A percentile compares a stretch with the other conserved stretches of the same genome.
Conservation (phyloP, 768 basidiomycete species). For the Mycena haematopus region DNA sequence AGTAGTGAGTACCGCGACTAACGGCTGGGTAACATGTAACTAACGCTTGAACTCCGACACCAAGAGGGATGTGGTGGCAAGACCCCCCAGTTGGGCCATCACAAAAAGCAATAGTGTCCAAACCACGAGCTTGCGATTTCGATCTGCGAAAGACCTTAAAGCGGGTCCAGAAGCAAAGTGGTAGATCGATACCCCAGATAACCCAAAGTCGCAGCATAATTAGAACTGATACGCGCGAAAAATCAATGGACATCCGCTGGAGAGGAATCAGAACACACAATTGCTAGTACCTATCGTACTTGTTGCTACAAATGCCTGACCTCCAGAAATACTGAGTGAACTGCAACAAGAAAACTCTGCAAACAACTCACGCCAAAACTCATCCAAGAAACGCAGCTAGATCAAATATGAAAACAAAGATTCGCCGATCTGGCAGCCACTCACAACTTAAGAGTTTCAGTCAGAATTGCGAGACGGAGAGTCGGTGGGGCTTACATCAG, state of each 20-base stretch:
- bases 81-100: slow-evolving; percentile 9
- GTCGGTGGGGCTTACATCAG: slow-evolving; percentile 6
- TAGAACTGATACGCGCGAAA: slow-evolving; percentile 13
- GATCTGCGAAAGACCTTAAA: slow-evolving; percentile 12
- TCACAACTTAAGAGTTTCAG: slow-evolving; percentile 20
- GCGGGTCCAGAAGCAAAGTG: not conserved
- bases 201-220: slow-evolving; percentile 31
- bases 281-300: slow-evolving; percentile 24
- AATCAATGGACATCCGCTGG: not conserved
- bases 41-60: slow-evolving; percentile 18
- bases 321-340: not conserved
- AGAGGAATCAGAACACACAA: slow-evolving; percentile 12
- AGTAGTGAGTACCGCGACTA: not conserved
- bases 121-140: slow-evolving; percentile 22
- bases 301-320: slow-evolving; percentile 20
- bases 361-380: slow-evolving; percentile 19
- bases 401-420: not conserved
- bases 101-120: slow-evolving; percentile 16
- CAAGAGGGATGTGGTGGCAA: slow-evolving; percentile 9
- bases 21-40: not conserved
- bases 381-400: slow-evolving; percentile 26
- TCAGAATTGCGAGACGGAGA: not conserved
- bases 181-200: slow-evolving; percentile 20
- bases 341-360: not conserved
- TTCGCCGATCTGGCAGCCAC: not conserved